Evolutionary conservation across 2,329 filamentous ascomycete species (phyloP).

Genomic region (Pseudogymnoascus sp.): DNA sequence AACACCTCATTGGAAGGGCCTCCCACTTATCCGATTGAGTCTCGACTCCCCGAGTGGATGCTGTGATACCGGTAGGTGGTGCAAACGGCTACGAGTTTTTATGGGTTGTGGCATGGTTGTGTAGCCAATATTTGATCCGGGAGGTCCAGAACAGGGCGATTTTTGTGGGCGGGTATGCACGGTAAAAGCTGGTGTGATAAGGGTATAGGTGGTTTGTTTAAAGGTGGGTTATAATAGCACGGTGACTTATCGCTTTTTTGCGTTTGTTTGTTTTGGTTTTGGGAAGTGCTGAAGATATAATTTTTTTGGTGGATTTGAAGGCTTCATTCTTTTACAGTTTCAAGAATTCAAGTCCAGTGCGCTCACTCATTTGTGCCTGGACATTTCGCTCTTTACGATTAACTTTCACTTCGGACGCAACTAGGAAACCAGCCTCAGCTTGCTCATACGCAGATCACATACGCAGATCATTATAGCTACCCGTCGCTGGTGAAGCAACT

Average conservation of each 20-base stretch:
- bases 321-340: background rate
- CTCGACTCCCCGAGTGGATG: background rate
- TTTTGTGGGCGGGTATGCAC: background rate
- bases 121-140: background rate
- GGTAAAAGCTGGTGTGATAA: background rate
- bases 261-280: background rate
- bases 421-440: background rate
- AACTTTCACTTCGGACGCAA: background rate
- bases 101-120: background rate
- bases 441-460: background rate
- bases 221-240: slow-evolving; percentile 2
- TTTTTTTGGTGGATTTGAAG: background rate
- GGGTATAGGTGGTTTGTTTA: slow-evolving; percentile 4
- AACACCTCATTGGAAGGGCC: background rate
- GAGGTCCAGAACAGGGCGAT: background rate
- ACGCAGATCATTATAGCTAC: background rate
- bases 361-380: slow-evolving; percentile 4
- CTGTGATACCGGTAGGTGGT: background rate
- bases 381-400: background rate
- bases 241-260: background rate
- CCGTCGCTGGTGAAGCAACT: background rate
- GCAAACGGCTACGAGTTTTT: background rate
- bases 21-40: background rate
- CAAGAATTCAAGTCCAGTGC: background rate
- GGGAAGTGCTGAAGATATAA: background rate